Base-by-base conservation (phyloP, 139 green algal genomes). In the Bryopsis sp. region DNA sequence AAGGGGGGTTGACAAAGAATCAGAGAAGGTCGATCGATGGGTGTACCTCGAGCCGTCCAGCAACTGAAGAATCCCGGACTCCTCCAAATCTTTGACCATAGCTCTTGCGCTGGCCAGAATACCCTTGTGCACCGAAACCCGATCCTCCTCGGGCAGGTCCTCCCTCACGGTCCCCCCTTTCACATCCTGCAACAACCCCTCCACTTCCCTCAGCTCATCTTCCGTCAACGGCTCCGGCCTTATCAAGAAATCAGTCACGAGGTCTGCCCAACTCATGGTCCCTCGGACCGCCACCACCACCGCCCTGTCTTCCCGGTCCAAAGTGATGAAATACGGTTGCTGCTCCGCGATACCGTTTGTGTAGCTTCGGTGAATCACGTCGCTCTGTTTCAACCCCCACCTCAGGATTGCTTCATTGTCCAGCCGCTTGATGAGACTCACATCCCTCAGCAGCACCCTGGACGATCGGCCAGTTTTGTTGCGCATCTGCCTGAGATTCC, bases 201-300 rank as follows among this genome's bases (percentile, higher is more conserved):
- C 28, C 8, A 69, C 62, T 54, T 57, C 35, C 4, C 5, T 32
- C 35, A 11, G 7, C 37, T 69, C 62, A 3, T 54, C 35, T 35
- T 50, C 35, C 7, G 6, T 50, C 8, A 69, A n/a, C 4, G 62
- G 36, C 37, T 69, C 62, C 26, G 62, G 62, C 39, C 54, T 35
- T 35, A 69, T 69, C 5, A 58, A 36, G 28, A 78, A 71, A 58
- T 78, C 77, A 38, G 78, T 83, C 1, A 83, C 63, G 22, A 75
- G 47, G 39, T 83, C 78, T 32, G 39, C n/a, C 2, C 79, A 48
- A 19, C 71, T 77, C n/a, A 77, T 48, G 8, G 67, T 75, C 38
- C 78, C 78, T 15, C 78, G 67, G 6, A 83, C 48, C 2, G 60
- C 64, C 19, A 83, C 43, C 43, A 83, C 78, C 2, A 81, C 29